These are phyloP conservation scores for Sarocladium brachiariae DNA, from an alignment of 2,329 filamentous ascomycete species.

Conservation along the genomic window DNA sequence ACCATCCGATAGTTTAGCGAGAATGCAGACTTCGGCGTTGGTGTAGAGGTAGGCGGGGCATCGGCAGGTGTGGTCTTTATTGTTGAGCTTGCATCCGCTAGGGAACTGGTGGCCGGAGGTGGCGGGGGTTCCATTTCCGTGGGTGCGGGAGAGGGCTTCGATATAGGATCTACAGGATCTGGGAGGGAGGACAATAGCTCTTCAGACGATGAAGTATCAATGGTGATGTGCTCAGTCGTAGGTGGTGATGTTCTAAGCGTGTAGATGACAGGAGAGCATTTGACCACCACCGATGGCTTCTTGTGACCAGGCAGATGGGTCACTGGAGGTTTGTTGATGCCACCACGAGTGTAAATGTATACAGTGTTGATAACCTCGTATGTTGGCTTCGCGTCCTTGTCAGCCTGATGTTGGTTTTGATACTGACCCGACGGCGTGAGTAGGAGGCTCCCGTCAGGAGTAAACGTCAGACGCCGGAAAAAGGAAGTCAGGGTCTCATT, in stretches of 20 bases:
- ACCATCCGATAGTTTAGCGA: conserved; percentile 86
- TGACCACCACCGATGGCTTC: conserved; percentile 93
- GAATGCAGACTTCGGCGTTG: conserved; percentile 66
- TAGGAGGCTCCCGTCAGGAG: conserved; percentile 87
- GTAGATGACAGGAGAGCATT: conserved; percentile 88
- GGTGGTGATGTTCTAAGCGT: conserved; percentile 63
- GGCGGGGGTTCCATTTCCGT: conserved; percentile 81
- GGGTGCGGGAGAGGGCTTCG: conserved; percentile 48
- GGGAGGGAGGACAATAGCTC: conserved; percentile 78
- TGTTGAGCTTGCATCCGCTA: conserved; percentile 11
- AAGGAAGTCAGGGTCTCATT: conserved; percentile 97
- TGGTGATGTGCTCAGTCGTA: conserved; percentile 79
- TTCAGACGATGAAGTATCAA: conserved; percentile 85
- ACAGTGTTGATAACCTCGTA: conserved; percentile 95
- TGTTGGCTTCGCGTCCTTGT: conserved; percentile 62
- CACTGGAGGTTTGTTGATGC: conserved; percentile 93
- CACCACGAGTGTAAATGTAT: conserved; percentile 94
- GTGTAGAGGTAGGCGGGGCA: conserved; percentile 42
- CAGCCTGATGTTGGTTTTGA: conserved; percentile 64
- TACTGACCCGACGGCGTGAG: conserved; percentile 95
- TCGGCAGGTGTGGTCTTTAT: conserved; percentile 22
- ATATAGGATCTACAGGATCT: conserved; percentile 67
- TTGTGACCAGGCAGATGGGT: conserved; percentile 95
- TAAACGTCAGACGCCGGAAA: conserved; percentile 88
- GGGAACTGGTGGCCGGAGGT: conserved; percentile 33